These are phyloP conservation scores for Dissophora globulifera DNA, from an alignment of 192 early-diverging fungal genomes.

Conservation along the genomic window DNA sequence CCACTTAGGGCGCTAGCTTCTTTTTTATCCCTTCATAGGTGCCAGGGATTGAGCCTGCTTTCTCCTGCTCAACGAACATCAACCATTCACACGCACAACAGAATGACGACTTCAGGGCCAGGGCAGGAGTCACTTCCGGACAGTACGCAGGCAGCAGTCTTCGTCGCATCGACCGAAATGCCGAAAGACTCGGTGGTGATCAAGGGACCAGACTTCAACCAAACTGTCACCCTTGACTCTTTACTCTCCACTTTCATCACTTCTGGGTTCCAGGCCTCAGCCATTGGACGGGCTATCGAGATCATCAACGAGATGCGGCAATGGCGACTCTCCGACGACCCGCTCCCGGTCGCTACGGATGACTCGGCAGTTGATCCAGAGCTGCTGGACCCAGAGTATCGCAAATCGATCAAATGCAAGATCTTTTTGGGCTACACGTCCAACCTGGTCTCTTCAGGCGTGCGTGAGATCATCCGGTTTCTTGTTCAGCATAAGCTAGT, in stretches of 20 bases:
- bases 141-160: slow-evolving; percentile 61
- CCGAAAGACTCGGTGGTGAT: slow-evolving; percentile 73
- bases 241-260: slow-evolving; percentile 77
- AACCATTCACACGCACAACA: background rate
- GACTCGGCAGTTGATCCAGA: slow-evolving; percentile 59
- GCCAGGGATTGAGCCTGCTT: too few relatives aligned
- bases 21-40: background rate
- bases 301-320: slow-evolving; percentile 91
- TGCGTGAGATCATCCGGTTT: slow-evolving; percentile 91
- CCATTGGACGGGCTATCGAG: slow-evolving; percentile 87
- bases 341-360: slow-evolving; percentile 36
- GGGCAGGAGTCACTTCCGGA: slow-evolving; percentile 30
- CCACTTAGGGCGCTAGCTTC: too few relatives aligned
- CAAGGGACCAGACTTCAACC: slow-evolving; percentile 94
- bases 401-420: slow-evolving; percentile 86
- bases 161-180: slow-evolving; percentile 76
- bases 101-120: slow-evolving; percentile 26
- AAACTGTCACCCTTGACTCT: slow-evolving; percentile 77
- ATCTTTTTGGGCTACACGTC: slow-evolving; percentile 99
- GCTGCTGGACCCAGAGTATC: slow-evolving; percentile 66
- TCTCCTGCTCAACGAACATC: too few relatives aligned
- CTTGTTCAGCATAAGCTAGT: slow-evolving; percentile 91
- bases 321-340: slow-evolving; percentile 92
- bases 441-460: slow-evolving; percentile 94
- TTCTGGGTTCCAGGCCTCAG: slow-evolving; percentile 96